A percentile compares a stretch with the other conserved stretches of the same genome.
phyloP scores from a whole-genome alignment of 257 asterid species.

The Fraxinus anomala region DNA sequence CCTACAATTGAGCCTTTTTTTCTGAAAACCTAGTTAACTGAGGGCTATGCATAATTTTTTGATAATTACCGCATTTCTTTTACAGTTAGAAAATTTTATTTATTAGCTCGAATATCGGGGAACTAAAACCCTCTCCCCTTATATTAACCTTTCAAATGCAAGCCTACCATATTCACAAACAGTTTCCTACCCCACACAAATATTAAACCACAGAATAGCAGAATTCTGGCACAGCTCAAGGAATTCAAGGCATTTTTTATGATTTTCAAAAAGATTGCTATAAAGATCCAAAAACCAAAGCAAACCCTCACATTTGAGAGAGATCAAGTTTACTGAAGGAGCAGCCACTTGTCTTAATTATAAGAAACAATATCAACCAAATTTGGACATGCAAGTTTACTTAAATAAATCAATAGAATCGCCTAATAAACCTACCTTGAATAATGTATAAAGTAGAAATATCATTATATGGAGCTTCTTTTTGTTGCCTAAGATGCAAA shows the following conservation, averaged over 20 bases:
- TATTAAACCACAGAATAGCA: neutral
- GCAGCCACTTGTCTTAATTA: neutral
- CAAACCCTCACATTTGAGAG: neutral
- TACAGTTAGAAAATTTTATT: neutral
- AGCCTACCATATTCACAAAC: neutral
- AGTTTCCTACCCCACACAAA: neutral
- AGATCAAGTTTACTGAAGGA: neutral
- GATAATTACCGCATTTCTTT: neutral
- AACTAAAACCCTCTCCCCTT: neutral
- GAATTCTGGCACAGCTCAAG: neutral
- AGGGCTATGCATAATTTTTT: neutral
- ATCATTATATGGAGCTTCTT: neutral
- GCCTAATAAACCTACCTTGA: neutral
- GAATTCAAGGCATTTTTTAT: neutral
- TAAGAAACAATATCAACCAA: neutral
- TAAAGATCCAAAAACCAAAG: neutral
- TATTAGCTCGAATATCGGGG: neutral
- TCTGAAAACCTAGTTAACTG: neutral
- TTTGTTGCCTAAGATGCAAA: neutral
- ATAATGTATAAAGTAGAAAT: neutral
- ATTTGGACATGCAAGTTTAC: neutral
- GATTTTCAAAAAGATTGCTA: neutral
- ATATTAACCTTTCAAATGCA: neutral
- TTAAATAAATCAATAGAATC: neutral
- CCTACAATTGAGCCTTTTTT: neutral